These are phyloP conservation scores for Moelleriella libera DNA, from an alignment of 2,329 filamentous ascomycete species.

Conservation along the genomic window DNA sequence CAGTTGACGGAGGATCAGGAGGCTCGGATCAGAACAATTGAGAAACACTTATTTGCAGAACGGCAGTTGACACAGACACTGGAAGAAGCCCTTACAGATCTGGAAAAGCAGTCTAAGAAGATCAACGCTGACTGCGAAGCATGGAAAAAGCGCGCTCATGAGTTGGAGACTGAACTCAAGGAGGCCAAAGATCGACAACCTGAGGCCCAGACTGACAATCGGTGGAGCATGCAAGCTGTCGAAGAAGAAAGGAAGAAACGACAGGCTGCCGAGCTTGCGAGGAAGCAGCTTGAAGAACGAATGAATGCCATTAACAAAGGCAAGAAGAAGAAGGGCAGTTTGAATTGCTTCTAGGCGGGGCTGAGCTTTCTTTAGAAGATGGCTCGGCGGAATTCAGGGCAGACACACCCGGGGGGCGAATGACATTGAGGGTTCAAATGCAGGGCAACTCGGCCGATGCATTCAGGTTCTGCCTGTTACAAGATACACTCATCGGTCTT, in stretches of 20 bases:
- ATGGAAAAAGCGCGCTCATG: constrained; percentile 75
- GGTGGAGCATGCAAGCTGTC: constrained; percentile 71
- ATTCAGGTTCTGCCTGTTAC: too few relatives aligned
- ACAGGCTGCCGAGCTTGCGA: constrained; percentile 75
- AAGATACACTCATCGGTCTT: too few relatives aligned
- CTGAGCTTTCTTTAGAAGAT: constrained; percentile 7
- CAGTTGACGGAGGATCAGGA: constrained; percentile 92
- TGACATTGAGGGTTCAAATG: background rate
- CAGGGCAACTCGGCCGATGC: too few relatives aligned
- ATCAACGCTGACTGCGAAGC: constrained; percentile 79
- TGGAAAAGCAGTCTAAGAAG: constrained; percentile 85
- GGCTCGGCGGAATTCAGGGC: constrained; percentile 1
- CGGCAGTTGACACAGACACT: constrained; percentile 91
- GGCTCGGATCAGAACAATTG: constrained; percentile 83
- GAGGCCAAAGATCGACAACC: constrained; percentile 40
- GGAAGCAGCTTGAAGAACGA: constrained; percentile 79
- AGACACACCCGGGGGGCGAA: background rate
- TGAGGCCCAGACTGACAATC: constrained; percentile 36
- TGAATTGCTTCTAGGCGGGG: constrained; percentile 80
- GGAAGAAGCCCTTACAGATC: constrained; percentile 87
- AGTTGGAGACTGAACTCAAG: constrained; percentile 60
- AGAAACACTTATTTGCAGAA: constrained; percentile 92
- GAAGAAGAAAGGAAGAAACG: constrained; percentile 94
- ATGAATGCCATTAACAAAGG: constrained; percentile 82
- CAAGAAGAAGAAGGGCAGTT: constrained; percentile 88